These are phyloP conservation scores for Geotrichum restrictum DNA, from an alignment of 1,139 yeast species.

Conservation along the genomic window DNA sequence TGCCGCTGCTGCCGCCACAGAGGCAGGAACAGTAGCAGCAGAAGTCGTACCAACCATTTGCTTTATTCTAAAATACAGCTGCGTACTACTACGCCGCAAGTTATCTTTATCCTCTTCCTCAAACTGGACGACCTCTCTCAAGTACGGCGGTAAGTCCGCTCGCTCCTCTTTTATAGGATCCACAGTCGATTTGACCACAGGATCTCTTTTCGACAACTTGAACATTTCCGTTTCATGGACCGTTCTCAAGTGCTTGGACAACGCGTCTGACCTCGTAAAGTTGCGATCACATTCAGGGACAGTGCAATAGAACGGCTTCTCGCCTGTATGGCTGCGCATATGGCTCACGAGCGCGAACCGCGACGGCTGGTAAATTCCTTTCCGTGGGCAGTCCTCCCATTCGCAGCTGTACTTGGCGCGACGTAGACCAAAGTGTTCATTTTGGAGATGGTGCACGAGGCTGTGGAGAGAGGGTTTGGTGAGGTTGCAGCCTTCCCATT, in stretches of 20 bases:
- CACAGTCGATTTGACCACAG: conserved; percentile 14
- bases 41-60: conserved; percentile 28
- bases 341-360: conserved; percentile 60
- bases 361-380: conserved; percentile 55
- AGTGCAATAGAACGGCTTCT: conserved; percentile 62
- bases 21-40: background rate
- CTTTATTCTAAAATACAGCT: conserved; percentile 24
- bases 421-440: conserved; percentile 41
- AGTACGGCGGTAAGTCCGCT: conserved; percentile 15
- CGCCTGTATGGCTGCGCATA: conserved; percentile 63
- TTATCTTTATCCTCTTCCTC: conserved; percentile 21
- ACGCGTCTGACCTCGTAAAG: conserved; percentile 57
- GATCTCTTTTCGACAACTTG: conserved; percentile 14
- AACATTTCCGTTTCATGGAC: conserved; percentile 50
- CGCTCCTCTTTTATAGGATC: conserved; percentile 18
- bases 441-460: conserved; percentile 41
- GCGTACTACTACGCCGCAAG: background rate
- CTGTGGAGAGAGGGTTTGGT: conserved; percentile 36
- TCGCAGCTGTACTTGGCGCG: conserved; percentile 52
- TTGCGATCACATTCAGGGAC: conserved; percentile 66
- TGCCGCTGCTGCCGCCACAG: background rate
- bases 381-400: conserved; percentile 59
- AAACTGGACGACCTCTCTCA: conserved; percentile 12
- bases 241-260: conserved; percentile 60
- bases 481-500: conserved; percentile 40